Percentiles rank a stretch among this genome's conserved stretches.
Conservation (phyloP, 2,329 filamentous ascomycete genomes). For the Xylaria multiplex region DNA sequence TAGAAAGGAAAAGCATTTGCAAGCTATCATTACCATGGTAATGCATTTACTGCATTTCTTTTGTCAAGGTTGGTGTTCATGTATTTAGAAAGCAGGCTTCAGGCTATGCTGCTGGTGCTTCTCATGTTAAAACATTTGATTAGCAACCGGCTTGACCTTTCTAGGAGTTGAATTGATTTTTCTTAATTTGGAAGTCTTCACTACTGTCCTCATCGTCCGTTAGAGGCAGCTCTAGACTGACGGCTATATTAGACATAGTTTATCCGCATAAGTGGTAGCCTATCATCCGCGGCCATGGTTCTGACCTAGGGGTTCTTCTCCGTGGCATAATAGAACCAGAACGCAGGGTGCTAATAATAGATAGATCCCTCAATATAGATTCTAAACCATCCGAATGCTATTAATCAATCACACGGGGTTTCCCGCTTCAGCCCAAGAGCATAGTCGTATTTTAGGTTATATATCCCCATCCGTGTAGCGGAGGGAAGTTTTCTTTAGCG, state of each 20-base stretch:
- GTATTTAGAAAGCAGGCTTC: neutral
- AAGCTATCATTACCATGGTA: no score
- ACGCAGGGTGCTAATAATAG: neutral
- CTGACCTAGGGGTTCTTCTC: neutral
- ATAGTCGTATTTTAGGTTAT: neutral
- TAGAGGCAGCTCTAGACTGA: slow-evolving; percentile 7
- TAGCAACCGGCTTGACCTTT: no score
- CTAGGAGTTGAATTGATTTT: neutral
- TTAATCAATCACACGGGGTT: neutral
- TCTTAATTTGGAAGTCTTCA: slow-evolving; percentile 1
- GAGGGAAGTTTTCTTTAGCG: neutral
- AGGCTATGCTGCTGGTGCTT: no score
- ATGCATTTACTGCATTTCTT: neutral
- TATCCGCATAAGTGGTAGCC: slow-evolving; percentile 11
- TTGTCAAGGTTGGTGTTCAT: neutral
- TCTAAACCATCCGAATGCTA: neutral
- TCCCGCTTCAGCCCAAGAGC: neutral
- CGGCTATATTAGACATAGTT: slow-evolving; percentile 20
- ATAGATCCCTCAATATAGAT: neutral
- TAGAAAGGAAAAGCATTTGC: no score
- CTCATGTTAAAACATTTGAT: neutral
- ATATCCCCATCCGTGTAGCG: neutral
- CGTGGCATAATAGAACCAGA: neutral
- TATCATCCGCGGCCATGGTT: neutral
- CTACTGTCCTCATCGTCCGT: neutral